Base-by-base conservation (phyloP, 1,139 yeast genomes). In the Yamadazyma dendronema region DNA sequence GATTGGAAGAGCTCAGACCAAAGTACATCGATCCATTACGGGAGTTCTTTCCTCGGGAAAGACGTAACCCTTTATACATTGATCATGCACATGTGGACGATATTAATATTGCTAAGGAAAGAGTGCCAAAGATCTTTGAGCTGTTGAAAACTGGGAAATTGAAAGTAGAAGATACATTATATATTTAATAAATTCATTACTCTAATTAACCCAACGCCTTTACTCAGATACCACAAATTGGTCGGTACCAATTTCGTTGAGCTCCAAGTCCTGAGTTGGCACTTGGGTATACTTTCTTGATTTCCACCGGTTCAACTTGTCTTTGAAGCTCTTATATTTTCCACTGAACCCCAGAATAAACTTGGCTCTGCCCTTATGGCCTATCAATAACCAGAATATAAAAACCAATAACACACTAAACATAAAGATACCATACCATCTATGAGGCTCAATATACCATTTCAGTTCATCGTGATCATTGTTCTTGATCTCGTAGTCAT, bases 351-450 rank as follows among this genome's bases (percentile, higher is more conserved):
- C 42, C 1, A 44, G 42, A 10, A 39, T 24, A 3, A 59, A 21
- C 10, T 40, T 32, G 17, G 43, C 33, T 36, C 68, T 47, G 2
- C 65, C 62, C 28, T 50, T 49, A 25, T 44, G 50, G 1, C 85
- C 85, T 30, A 78, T 48, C 52, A 80, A 56, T 29, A 81, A 56
- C 60, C 75, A 72, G 0, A 60, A 61, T 6, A 75, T 64, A 8
- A 73, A 59, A 2, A 65, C 44, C 13, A 77, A 44, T 32, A 79
- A 59, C 1, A 63, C 39, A 29, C 70, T 47, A 44, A 81, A 74
- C 3, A 74, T 61, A n/a, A 75, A 42, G 2, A 79, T 63, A 0
- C 86, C 86, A 52, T 72, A 72, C 54, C 79, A 57, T 31, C 84
- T 62, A 48, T 79, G 83, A 1, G 81, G 77, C 36, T 64, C 57